These are phyloP conservation scores for Cyclanthera cordifolia DNA, from an alignment of 306 rosid species.

Conservation along the genomic window DNA sequence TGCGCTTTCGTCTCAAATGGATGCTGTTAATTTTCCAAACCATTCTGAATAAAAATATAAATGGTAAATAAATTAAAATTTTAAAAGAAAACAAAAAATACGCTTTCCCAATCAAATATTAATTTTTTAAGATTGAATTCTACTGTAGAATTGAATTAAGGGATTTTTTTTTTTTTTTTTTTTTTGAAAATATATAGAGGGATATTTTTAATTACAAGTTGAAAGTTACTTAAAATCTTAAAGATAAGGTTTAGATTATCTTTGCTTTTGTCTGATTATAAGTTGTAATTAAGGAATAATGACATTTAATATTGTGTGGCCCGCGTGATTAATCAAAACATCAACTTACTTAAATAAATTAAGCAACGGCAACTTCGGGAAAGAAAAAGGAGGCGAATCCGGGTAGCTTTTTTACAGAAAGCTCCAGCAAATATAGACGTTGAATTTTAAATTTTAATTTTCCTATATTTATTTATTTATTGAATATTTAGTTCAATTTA, in stretches of 20 bases:
- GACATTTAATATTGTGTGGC: background rate
- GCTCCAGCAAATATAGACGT: background rate
- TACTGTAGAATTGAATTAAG: too few relatives aligned
- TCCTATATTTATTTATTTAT: too few relatives aligned
- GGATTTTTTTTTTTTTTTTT: too few relatives aligned
- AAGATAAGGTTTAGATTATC: background rate
- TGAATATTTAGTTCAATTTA: too few relatives aligned
- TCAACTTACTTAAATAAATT: background rate
- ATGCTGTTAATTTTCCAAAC: conserved; percentile 8
- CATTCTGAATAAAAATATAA: background rate
- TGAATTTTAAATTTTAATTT: background rate
- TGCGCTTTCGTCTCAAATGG: conserved; percentile 5
- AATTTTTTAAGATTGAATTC: too few relatives aligned
- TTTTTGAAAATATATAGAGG: background rate
- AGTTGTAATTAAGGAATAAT: conserved; percentile 11
- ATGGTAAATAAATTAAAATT: background rate
- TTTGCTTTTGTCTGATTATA: conserved; percentile 6
- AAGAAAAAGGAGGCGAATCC: background rate
- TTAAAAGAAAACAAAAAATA: background rate
- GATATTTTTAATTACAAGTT: background rate
- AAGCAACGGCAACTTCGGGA: conserved; percentile 9
- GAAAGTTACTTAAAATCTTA: background rate
- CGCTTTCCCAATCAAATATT: too few relatives aligned
- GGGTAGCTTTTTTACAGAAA: background rate
- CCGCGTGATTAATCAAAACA: background rate